Conservation (phyloP, 2,329 filamentous ascomycete species). For the Talaromyces albobiverticillius region DNA sequence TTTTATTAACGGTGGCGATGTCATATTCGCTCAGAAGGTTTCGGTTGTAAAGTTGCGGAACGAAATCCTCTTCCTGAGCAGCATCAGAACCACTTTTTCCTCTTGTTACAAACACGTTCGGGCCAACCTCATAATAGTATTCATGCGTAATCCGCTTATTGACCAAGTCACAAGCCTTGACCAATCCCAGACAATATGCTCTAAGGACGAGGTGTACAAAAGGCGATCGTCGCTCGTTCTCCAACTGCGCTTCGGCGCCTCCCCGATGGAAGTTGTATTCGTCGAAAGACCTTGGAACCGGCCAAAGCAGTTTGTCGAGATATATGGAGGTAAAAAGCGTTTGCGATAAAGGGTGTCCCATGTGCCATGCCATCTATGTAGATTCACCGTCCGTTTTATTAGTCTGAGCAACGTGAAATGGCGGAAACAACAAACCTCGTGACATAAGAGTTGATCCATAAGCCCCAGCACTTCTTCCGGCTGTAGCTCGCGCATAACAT, state of each 20-base stretch:
- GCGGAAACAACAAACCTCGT: constrained; percentile 61
- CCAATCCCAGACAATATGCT: constrained; percentile 78
- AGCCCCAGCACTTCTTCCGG: constrained; percentile 85
- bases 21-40: constrained; percentile 67
- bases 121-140: constrained; percentile 79
- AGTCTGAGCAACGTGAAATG: neutral
- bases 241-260: constrained; percentile 12
- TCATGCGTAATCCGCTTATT: constrained; percentile 75
- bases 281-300: constrained; percentile 61
- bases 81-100: constrained; percentile 17
- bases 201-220: constrained; percentile 65
- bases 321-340: constrained; percentile 92
- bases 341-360: constrained; percentile 92
- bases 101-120: neutral
- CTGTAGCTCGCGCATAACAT: constrained; percentile 64
- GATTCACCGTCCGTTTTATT: constrained; percentile 1
- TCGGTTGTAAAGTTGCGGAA: constrained; percentile 84
- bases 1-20: constrained; percentile 52
- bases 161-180: constrained; percentile 79
- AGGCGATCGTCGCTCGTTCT: constrained; percentile 30
- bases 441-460: constrained; percentile 86
- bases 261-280: constrained; percentile 59
- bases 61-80: constrained; percentile 86
- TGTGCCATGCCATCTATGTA: constrained; percentile 85
- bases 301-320: constrained; percentile 76